Evolutionary conservation across 805 yeast genomes (phyloP), one percentile per base, ranked within the genome.

Genomic region (Starmera caribaea): DNA sequence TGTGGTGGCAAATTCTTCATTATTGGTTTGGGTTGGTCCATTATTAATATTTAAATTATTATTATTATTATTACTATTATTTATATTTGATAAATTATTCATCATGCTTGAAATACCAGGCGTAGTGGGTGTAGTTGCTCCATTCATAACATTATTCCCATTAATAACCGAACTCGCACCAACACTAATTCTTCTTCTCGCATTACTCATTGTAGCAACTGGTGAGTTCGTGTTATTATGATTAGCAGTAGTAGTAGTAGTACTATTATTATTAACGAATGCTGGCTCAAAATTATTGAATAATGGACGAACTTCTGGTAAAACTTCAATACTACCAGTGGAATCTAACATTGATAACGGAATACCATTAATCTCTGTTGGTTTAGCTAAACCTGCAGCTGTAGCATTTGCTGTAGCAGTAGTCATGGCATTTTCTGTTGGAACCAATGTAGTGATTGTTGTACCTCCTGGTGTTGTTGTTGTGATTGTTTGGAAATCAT

Each of bases 381-480:
- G 76, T 42, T 61, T 67, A 30, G 76, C 57, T 36, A 69, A 49
- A 11, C 78, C 80, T 10, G 75, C 76, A 16, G 79, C 81, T 11
- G 68, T 65, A 1, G 78, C 77, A 41, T 67, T 66, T 34, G 73
- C 73, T 16, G 74, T 68, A 1, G 85, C 85, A 41, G 72, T 74
- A 27, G 62, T 62, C 63, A 84, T 68, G 0, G 94, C 92, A 44
- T 74, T 76, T 53, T 81, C 82, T 0, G 95, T 86, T 3, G 96
- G 96, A 1, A 86, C 89, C 47, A 88, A 69, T 0, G 89, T 87
- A 1, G 96, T 88, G 16, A 87, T 72, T 0, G 96, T 85, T 0
- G 96, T 88, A 40, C 97, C 97, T 48, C 85, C 85, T 2, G 96
- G 95, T 0, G 95, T 82, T 0, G 95, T 88, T 2, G 86, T 78